Evolutionary conservation across 140 eudicot species (phyloP), one percentile per base, ranked within the genome.

Genomic region (Senecio squalidus): DNA sequence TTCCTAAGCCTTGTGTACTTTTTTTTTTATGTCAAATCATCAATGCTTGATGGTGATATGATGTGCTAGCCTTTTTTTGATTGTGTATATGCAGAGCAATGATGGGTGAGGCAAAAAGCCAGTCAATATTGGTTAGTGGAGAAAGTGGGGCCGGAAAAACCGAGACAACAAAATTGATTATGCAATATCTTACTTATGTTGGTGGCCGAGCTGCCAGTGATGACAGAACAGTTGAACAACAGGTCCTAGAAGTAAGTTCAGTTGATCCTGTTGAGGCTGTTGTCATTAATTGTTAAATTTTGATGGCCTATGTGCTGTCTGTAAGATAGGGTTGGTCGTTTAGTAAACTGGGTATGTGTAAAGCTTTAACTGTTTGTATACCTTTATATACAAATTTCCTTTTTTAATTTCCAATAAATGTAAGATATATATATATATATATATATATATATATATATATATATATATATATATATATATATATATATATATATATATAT

Each of bases 121-220:
- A 93, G 79, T 93, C 99, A 11, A 88, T 93, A 67, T 78, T 93
- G 68, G 99, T 93, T 55, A 93, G 99, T 66, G 99, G 99, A 61
- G 99, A 93, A 84, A 93, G 99, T 51, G 99, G 99, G 60, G 99
- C 99, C 11, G 99, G 99, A 46, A 93, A 93, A 74, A 93, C 99
- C 7, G 99, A 93, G 79, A 84, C 99, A 27, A 93, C 99, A 60
- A 93, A 93, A 63, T 64, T 93, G 56, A 84, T 93, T 14, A 88
- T 93, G 99, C 96, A 88, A 23, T 93, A 93, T 76, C 95, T 93
- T 44, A 84, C 99, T 51, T 88, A 77, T 72, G 96, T 93, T 74
- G 99, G 99, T 78, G 99, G 99, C 4, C 96, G 99, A 52, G 96
- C 94, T 71, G 83, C 84, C 28, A 80, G 73, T 47, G 96, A 84